Evolutionary conservation across 139 green algal species (phyloP), one percentile per base, ranked within the genome.

Genomic region (Choricystis sp.): DNA sequence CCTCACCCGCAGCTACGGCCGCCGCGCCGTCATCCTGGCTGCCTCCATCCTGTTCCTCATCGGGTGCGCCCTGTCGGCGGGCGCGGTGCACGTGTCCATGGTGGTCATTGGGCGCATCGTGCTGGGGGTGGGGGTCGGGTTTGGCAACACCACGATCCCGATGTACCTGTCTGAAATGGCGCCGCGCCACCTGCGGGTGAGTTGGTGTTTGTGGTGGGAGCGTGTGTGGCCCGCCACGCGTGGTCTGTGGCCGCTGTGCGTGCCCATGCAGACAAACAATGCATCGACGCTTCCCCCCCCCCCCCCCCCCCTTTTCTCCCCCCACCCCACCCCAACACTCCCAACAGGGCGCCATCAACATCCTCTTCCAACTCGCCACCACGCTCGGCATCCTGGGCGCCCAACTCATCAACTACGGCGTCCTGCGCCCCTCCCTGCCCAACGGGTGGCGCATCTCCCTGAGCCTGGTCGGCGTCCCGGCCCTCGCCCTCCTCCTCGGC

Each of bases 41-140:
- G 67, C 59, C 16, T 73, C 67, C 62, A 26, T 71, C 22, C 72
- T 73, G 61, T 89, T 85, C 71, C 62, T 82, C 21, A 55, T 79
- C 4, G 81, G 81, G 3, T 73, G 74, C 2, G 72, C 49, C 14
- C 70, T 88, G 14, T 70, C 80, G n/a, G 67, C 75, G 1, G 68
- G 48, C 19, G 79, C 83, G 19, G 29, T 73, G 5, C 26, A 83
- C 31, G 57, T 88, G 25, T 30, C 61, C n/a, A 85, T 87, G 83
- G 77, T 94, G 19, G 69, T 89, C 49, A 61, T 83, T 3, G 86
- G 86, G 2, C 75, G 86, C 25, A 59, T 89, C 20, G 66, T 84
- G 25, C 69, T 94, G 23, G 85, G 85, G 21, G 59, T 94, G 20
- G 85, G 81, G 3, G 77, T 94, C 21, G 85, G 83, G 20, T 77